Percentiles rank a stretch among this genome's conserved stretches.
Evolutionary conservation across 2,329 filamentous ascomycete genomes (phyloP).

Genomic region (Claviceps sp.): DNA sequence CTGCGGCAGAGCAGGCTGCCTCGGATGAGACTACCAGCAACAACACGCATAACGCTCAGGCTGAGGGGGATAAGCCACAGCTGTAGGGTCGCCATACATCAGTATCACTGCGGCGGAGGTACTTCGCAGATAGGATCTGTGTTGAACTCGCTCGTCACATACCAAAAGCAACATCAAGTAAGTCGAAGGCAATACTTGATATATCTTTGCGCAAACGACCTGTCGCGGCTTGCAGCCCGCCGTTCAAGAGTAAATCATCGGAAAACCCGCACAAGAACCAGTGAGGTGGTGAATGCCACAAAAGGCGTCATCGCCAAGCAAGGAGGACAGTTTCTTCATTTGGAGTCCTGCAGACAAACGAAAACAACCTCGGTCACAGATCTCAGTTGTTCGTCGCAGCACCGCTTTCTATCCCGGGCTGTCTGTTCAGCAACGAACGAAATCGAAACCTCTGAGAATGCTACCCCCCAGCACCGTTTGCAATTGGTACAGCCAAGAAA

Average conservation of each 20-base stretch:
- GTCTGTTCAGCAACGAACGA: conserved; percentile 26
- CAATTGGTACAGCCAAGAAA: too few relatives aligned
- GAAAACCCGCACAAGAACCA: too few relatives aligned
- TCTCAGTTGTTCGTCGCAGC: conserved; percentile 10
- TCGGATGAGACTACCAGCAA: conserved; percentile 30
- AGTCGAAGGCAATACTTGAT: too few relatives aligned
- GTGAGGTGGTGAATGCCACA: too few relatives aligned
- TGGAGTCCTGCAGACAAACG: background rate
- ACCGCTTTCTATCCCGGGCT: conserved; percentile 26
- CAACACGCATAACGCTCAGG: conserved; percentile 24
- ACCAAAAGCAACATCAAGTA: too few relatives aligned
- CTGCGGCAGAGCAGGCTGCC: conserved; percentile 33
- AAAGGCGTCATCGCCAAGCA: background rate
- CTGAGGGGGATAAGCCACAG: conserved; percentile 26
- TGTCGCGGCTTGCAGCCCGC: too few relatives aligned
- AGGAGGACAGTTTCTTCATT: background rate
- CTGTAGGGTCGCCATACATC: conserved; percentile 16
- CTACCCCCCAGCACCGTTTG: background rate
- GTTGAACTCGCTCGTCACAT: too few relatives aligned
- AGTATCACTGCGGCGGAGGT: too few relatives aligned
- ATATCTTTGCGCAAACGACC: too few relatives aligned
- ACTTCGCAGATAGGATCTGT: too few relatives aligned
- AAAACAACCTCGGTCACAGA: background rate
- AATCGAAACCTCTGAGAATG: conserved; percentile 28
- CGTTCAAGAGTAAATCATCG: too few relatives aligned